A percentile compares a stretch with the other conserved stretches of the same genome.
phyloP scores from a whole-genome alignment of 2,329 filamentous ascomycete genomes.

The Colletotrichum graminicola region DNA sequence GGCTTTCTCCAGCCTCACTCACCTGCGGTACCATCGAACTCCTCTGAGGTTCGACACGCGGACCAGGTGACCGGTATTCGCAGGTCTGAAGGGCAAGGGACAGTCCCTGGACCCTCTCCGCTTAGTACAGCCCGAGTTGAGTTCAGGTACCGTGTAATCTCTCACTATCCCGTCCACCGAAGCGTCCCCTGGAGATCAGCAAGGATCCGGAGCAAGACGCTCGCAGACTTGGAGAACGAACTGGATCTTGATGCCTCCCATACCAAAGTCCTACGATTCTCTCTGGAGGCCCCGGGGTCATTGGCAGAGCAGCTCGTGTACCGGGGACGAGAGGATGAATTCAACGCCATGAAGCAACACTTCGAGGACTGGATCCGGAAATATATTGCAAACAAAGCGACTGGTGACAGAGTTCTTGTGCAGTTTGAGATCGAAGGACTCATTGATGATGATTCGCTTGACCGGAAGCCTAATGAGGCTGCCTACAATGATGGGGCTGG shows the following conservation, averaged over 20 bases:
- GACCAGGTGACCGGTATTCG: neutral
- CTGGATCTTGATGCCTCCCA: neutral
- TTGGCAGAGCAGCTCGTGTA: neutral
- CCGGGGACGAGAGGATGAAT: neutral
- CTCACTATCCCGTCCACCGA: neutral
- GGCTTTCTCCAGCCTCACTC: neutral
- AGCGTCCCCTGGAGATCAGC: neutral
- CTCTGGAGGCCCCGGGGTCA: neutral
- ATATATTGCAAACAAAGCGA: neutral
- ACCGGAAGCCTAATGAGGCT: too few relatives aligned
- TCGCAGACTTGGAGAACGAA: neutral
- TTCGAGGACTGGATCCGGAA: neutral
- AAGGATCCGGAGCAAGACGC: neutral
- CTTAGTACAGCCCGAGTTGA: neutral
- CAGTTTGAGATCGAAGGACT: neutral
- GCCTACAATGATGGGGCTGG: neutral
- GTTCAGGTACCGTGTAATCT: neutral
- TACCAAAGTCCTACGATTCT: neutral
- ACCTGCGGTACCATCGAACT: neutral
- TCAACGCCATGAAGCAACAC: neutral
- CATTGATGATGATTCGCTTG: neutral
- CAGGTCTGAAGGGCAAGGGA: neutral
- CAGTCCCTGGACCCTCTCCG: neutral
- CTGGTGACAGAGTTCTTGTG: neutral
- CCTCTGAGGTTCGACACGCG: neutral